Percentiles rank a stretch among this genome's conserved stretches.
phyloP scores from a whole-genome alignment of 2,329 filamentous ascomycete genomes.

The Allantophomopsis lycopodina region DNA sequence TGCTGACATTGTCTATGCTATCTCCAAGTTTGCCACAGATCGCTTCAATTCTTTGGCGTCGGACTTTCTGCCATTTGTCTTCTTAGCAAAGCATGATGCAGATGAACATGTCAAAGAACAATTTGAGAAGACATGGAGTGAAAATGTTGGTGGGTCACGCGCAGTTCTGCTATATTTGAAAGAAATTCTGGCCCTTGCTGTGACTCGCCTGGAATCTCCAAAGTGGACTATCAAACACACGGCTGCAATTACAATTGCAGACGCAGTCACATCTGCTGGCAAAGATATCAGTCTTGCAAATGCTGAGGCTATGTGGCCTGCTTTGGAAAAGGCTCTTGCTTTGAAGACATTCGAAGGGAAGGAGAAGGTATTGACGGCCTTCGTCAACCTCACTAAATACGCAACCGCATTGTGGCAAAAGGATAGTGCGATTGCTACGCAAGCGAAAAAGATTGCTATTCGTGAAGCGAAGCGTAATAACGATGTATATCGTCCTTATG shows the following conservation, averaged over 20 bases:
- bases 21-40: slow-evolving; percentile 80
- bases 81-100: slow-evolving; percentile 74
- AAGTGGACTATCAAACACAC: slow-evolving; percentile 89
- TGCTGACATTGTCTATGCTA: slow-evolving; percentile 68
- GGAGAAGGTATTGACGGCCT: slow-evolving; percentile 67
- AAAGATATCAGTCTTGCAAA: slow-evolving; percentile 46
- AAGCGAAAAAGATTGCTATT: slow-evolving; percentile 67
- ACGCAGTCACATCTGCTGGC: slow-evolving; percentile 53
- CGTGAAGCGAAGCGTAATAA: slow-evolving; percentile 91
- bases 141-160: slow-evolving; percentile 76
- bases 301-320: slow-evolving; percentile 61
- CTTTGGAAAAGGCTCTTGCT: slow-evolving; percentile 65
- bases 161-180: slow-evolving; percentile 71
- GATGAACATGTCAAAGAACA: slow-evolving; percentile 66
- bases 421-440: slow-evolving; percentile 37
- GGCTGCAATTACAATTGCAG: slow-evolving; percentile 67
- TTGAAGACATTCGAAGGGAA: slow-evolving; percentile 93
- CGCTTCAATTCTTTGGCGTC: slow-evolving; percentile 68
- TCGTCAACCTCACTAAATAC: slow-evolving; percentile 63
- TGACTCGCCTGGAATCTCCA: slow-evolving; percentile 58
- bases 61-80: slow-evolving; percentile 72
- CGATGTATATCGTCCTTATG: slow-evolving; percentile 64
- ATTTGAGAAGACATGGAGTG: slow-evolving; percentile 79
- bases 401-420: slow-evolving; percentile 41
- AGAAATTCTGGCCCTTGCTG: slow-evolving; percentile 63